phyloP scores from a whole-genome alignment of 2,329 filamentous ascomycete species.

The Fusarium xyrophilum region DNA sequence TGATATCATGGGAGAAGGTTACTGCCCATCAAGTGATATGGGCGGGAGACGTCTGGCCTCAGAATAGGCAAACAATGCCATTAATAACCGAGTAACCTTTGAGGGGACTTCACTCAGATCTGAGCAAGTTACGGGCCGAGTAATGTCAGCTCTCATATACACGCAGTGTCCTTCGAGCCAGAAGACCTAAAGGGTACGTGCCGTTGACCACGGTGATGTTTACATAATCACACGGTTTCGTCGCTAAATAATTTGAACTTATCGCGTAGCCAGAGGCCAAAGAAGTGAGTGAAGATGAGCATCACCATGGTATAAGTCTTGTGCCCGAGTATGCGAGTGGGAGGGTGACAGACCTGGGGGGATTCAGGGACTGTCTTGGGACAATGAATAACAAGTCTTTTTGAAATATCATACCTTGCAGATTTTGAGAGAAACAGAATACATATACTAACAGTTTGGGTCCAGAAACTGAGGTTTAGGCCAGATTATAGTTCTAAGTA shows the following conservation, averaged over 20 bases:
- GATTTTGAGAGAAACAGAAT: neutral
- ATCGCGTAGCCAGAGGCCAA: accelerated
- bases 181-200: neutral
- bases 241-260: accelerated
- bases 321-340: neutral
- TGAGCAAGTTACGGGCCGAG: accelerated
- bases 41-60: accelerated
- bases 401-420: accelerated
- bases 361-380: neutral
- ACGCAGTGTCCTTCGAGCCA: neutral
- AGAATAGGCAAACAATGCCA: neutral
- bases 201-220: accelerated
- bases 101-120: accelerated
- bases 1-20: neutral
- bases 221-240: accelerated
- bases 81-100: neutral
- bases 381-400: no score
- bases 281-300: accelerated
- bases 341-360: neutral
- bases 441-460: neutral
- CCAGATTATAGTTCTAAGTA: neutral
- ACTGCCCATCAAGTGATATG: neutral
- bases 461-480: neutral
- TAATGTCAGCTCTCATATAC: neutral
- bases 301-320: neutral